Evolutionary conservation across 768 basidiomycete species (phyloP), one percentile per base, ranked within the genome.

Genomic region (Albatrellus ellisii): DNA sequence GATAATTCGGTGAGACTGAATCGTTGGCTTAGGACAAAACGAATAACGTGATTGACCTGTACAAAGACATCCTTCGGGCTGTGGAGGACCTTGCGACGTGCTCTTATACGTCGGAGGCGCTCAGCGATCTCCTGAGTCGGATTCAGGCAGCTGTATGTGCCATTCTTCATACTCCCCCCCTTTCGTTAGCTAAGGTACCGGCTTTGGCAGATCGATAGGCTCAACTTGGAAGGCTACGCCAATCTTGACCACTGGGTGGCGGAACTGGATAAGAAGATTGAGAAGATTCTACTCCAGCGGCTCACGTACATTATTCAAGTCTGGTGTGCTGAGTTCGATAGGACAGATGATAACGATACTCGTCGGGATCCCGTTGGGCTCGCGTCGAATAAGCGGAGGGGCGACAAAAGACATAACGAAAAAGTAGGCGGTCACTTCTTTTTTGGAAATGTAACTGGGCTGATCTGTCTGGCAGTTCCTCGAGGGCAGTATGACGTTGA

Each of bases 221-320:
- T 99, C 46, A 98, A 97, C 56, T 62, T 99, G 48, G 94, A 98
- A 56, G 94, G 95, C 12, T 99, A 94, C 51, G 73, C 76, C 17
- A 79, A 79, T 46, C 66, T 79, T 22, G 77, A 77, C 31, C 59
- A 67, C 31, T 79, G 77, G 77, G 71, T 75, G 1, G 59, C 63
- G 1, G 62, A 67, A 31, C 59, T 73, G 2, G 76, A 77, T 56
- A 72, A 77, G 49, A 74, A 79, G 46, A 92, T 98, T 50, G 89
- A 95, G 54, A 66, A 61, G 4, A 84, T 89, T 39, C 66, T 98
- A 0, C 62, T 83, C 14, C 74, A 77, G 44, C 75, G 94, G 17
- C 59, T 99, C 8, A 66, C 68, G 2, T 73, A 81, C 17, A 79
- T 90, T 48, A 80, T 90, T 27, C 77, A 84, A 50, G 70, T 79